Evolutionary conservation across 305 asterid genomes (phyloP), one percentile per base, ranked within the genome.

Genomic region (Nicotiana rustica): DNA sequence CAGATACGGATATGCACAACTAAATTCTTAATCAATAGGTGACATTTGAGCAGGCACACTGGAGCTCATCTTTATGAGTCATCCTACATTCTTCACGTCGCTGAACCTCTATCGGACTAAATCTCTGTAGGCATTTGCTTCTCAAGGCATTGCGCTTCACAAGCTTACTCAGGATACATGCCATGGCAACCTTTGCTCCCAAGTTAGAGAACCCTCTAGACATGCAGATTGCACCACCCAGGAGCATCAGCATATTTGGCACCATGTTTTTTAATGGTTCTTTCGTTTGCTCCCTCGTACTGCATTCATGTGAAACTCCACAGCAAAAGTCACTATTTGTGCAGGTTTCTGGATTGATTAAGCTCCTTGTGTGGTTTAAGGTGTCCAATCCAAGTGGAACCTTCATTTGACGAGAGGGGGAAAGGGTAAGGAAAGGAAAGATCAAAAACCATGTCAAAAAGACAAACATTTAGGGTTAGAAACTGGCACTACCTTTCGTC

Each of bases 111-210:
- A 38, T 70, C 65, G 38, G 44, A 47, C 62, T 66, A 66, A 35
- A 56, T 52, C 78, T 49, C 67, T 18, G 71, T 15, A 77, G 69
- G 33, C 62, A 47, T 83, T 86, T 86, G 92, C 84, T 82, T 82
- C 41, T 87, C 64, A 57, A 85, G 79, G 86, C 68, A 71, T 80
- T 70, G 66, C 86, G 90, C 80, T 90, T 89, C 2, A 92, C 90
- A 67, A 95, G 88, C 87, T 91, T 95, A 90, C 90, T 88, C 86
- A 92, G 83, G 84, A 95, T 81, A 86, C 91, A 95, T 13, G 95
- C 96, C 95, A 92, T 89, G 69, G 96, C 97, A 79, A 93, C 94
- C 89, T 94, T 92, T 55, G 95, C 91, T 79, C 96, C 95, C 86
- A 95, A 87, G 88, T 91, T 90, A 68, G 97, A 89, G 86, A 86